Conservation (phyloP, 176 grass and related monocot genomes). For the barley (Hordeum vulgare) region DNA sequence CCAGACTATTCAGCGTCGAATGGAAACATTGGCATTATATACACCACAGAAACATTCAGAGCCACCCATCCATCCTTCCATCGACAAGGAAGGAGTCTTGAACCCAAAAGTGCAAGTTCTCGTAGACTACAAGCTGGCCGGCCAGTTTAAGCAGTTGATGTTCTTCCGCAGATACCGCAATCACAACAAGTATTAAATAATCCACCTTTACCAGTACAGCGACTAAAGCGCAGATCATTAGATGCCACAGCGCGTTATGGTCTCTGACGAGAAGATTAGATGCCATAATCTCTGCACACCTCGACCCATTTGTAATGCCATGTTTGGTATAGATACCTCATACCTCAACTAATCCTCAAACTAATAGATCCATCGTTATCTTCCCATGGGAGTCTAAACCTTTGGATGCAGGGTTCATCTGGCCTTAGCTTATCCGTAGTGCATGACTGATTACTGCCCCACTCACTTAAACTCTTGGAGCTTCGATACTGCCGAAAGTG, state of each 20-base stretch:
- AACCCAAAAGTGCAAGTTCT: neutral
- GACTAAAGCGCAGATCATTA: neutral
- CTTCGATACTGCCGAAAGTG: conserved; percentile 31
- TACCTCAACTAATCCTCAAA: neutral
- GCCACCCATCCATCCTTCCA: neutral
- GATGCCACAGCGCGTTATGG: neutral
- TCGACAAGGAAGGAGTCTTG: neutral
- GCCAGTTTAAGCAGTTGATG: neutral
- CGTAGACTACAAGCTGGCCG: neutral
- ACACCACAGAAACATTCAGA: neutral
- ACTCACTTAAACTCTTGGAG: neutral
- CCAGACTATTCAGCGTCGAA: neutral
- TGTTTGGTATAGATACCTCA: neutral
- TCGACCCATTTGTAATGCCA: neutral
- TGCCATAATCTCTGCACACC: neutral
- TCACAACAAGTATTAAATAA: neutral
- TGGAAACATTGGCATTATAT: neutral
- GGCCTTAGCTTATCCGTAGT: neutral
- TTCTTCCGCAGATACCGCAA: neutral
- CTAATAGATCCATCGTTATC: neutral
- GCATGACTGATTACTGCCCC: neutral
- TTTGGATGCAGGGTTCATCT: neutral
- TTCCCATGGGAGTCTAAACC: neutral
- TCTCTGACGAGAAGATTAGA: neutral
- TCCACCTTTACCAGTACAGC: neutral